Conservation (phyloP, 148 eudicot genomes). For the Polygonum aviculare region DNA sequence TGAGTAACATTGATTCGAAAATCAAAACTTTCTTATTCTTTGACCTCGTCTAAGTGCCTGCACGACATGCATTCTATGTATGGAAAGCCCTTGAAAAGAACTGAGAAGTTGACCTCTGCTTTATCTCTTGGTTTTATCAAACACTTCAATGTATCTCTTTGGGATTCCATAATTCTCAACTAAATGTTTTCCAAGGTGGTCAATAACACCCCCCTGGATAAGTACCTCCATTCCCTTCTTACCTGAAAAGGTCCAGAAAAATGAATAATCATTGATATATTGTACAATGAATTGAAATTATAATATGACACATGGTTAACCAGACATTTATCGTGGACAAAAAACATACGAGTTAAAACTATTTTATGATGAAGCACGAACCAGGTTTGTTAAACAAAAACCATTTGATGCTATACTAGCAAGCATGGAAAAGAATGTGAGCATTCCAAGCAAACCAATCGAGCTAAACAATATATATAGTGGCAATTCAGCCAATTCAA, state of each 20-base stretch:
- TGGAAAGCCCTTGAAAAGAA: background rate
- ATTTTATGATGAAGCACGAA: background rate
- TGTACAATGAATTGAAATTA: background rate
- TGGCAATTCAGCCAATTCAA: background rate
- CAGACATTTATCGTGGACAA: background rate
- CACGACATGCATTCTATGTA: background rate
- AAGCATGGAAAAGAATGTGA: background rate
- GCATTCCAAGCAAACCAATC: background rate
- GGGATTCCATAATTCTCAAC: constrained; percentile 87
- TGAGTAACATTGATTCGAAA: background rate
- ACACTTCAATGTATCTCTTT: constrained; percentile 85
- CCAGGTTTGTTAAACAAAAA: background rate
- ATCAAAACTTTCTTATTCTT: background rate
- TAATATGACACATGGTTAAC: background rate
- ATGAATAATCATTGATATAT: background rate
- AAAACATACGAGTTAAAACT: background rate
- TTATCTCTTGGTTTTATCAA: constrained; percentile 70
- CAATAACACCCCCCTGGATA: constrained; percentile 93
- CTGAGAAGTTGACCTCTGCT: background rate
- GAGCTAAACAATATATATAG: background rate
- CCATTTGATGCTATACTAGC: background rate
- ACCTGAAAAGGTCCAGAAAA: constrained; percentile 35
- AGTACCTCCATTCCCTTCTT: constrained; percentile 93
- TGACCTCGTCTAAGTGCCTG: background rate
- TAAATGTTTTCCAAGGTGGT: constrained; percentile 83